Conservation (phyloP, 116 monocot species). For the Iris pallida region DNA sequence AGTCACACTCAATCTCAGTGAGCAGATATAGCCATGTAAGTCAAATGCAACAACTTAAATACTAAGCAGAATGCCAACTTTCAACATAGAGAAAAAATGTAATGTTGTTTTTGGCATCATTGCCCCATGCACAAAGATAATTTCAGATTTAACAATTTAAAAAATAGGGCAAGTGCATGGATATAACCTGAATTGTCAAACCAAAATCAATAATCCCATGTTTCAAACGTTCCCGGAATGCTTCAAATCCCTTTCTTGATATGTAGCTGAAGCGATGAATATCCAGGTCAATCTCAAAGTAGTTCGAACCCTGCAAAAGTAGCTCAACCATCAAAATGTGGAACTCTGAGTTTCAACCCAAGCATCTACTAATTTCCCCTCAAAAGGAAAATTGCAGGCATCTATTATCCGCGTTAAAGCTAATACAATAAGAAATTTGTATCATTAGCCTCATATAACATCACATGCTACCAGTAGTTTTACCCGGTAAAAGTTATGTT, state of each 20-base stretch:
- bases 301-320: conserved; percentile 46
- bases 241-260: conserved; percentile 62
- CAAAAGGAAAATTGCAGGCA: too few relatives aligned
- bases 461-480: background rate
- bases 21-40: too few relatives aligned
- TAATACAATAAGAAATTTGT: too few relatives aligned
- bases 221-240: conserved; percentile 55
- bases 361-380: too few relatives aligned
- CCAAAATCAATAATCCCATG: conserved; percentile 51
- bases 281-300: conserved; percentile 62
- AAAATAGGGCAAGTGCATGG: background rate
- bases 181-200: conserved; percentile 45
- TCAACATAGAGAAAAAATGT: background rate
- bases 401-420: too few relatives aligned
- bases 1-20: too few relatives aligned
- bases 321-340: background rate
- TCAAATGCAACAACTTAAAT: too few relatives aligned
- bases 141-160: too few relatives aligned
- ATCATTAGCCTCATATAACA: too few relatives aligned
- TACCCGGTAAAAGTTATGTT: conserved; percentile 53
- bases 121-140: too few relatives aligned
- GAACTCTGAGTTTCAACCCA: background rate
- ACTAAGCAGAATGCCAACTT: too few relatives aligned
- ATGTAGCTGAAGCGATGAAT: conserved; percentile 60
- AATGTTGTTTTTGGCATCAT: too few relatives aligned